A percentile compares a stretch with the other conserved stretches of the same genome.
Evolutionary conservation across 2,329 filamentous ascomycete species (phyloP).

Genomic region (Blastomyces gilchristii): DNA sequence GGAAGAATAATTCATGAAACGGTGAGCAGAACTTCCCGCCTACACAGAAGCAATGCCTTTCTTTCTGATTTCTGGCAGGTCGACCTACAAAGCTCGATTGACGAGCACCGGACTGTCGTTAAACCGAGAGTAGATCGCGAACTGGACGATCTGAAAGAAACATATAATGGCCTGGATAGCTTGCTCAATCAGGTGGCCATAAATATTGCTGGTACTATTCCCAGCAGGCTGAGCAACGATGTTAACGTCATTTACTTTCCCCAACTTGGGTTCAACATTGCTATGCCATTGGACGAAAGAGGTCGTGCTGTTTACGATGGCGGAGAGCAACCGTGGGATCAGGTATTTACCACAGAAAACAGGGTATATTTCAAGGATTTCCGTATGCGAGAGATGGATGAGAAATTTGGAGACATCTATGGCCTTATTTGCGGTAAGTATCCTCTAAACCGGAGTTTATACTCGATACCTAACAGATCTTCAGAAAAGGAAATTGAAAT

Average conservation of each 20-base stretch:
- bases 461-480: constrained; percentile 1
- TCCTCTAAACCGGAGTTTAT: not conserved
- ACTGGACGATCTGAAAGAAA: constrained; percentile 67
- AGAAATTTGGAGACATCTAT: constrained; percentile 73
- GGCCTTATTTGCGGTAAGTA: constrained; percentile 67
- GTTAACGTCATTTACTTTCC: constrained; percentile 82
- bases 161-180: constrained; percentile 65
- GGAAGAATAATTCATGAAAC: constrained; percentile 62
- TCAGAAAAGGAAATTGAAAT: constrained; percentile 82
- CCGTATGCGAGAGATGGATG: constrained; percentile 71
- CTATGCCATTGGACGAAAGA: constrained; percentile 54
- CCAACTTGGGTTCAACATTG: constrained; percentile 80
- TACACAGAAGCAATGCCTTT: not conserved
- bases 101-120: constrained; percentile 62
- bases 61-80: constrained; percentile 36
- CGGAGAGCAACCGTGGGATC: constrained; percentile 59
- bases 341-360: constrained; percentile 61
- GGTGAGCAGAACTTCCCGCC: constrained; percentile 24
- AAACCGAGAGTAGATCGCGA: constrained; percentile 58
- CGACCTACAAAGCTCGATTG: constrained; percentile 67
- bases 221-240: constrained; percentile 44
- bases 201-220: constrained; percentile 53
- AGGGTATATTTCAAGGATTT: constrained; percentile 77
- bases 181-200: constrained; percentile 59
- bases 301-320: constrained; percentile 56